Conservation (phyloP, 768 basidiomycete species). For the Kwoniella europaea region DNA sequence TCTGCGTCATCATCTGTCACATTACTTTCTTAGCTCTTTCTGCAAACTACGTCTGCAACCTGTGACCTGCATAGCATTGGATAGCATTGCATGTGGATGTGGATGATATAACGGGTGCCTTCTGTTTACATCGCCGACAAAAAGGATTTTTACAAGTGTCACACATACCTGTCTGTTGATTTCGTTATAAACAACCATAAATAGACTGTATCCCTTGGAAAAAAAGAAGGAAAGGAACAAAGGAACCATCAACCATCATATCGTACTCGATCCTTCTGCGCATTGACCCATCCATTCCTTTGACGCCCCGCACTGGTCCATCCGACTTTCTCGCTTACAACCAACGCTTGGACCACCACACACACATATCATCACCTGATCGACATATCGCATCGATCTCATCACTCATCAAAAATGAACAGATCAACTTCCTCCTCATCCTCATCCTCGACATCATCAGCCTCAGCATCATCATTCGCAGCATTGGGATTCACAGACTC, state of each 20-base stretch:
- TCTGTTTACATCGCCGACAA: no score
- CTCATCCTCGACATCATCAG: conserved; percentile 3
- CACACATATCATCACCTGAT: background rate
- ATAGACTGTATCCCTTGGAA: background rate
- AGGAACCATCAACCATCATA: background rate
- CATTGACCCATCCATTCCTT: background rate
- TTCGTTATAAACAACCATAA: background rate
- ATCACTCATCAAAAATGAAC: background rate
- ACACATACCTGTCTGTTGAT: background rate
- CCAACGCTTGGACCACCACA: conserved; percentile 1
- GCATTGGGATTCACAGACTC: conserved; percentile 1
- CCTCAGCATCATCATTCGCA: conserved; percentile 1
- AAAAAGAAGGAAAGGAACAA: background rate
- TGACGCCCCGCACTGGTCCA: background rate
- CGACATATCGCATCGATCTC: background rate
- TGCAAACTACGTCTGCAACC: background rate
- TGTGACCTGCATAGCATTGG: background rate
- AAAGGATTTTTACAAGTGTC: no score
- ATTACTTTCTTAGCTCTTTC: background rate
- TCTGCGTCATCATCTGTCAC: background rate
- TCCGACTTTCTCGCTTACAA: background rate
- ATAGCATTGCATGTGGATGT: background rate
- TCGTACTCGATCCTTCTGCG: no score
- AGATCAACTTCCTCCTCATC: conserved; percentile 4
- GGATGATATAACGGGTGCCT: background rate